phyloP scores from a whole-genome alignment of 1,284 basidiomycete genomes.

The Cystobasidium slooffiae region DNA sequence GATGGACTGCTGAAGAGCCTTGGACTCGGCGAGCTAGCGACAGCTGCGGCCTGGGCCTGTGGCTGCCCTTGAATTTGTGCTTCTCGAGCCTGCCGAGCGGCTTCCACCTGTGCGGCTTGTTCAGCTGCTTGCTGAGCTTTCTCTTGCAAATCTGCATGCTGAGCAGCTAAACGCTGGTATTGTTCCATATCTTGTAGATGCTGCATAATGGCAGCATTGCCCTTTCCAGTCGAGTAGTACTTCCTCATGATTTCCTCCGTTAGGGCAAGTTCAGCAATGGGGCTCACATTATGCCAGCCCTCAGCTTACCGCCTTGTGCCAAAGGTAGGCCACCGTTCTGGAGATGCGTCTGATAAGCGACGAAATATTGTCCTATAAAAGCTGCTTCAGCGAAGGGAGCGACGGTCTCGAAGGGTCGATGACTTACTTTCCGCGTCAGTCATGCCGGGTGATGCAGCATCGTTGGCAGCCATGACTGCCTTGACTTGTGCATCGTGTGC shows the following conservation, averaged over 20 bases:
- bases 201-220: constrained; percentile 14
- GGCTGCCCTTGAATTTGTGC: not conserved
- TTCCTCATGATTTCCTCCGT: constrained; percentile 26
- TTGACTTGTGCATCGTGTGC: constrained; percentile 16
- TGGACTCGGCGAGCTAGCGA: not conserved
- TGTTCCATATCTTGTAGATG: constrained; percentile 5
- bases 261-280: not conserved
- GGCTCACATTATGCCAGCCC: not conserved
- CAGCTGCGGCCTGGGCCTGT: not conserved
- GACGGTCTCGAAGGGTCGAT: not conserved
- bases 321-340: constrained; percentile 25
- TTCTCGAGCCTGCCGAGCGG: not conserved
- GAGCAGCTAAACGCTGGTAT: not conserved
- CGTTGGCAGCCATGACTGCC: constrained; percentile 13
- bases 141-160: constrained; percentile 9
- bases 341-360: constrained; percentile 19
- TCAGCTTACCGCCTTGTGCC: not conserved
- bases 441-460: not conserved
- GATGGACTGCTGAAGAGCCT: not conserved
- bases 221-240: constrained; percentile 1
- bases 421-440: constrained; percentile 7
- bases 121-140: constrained; percentile 15
- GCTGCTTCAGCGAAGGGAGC: not conserved
- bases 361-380: not conserved
- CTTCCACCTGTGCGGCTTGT: constrained; percentile 1